Evolutionary conservation across 2,329 filamentous ascomycete species (phyloP).

Genomic region (Colletotrichum truncatum): DNA sequence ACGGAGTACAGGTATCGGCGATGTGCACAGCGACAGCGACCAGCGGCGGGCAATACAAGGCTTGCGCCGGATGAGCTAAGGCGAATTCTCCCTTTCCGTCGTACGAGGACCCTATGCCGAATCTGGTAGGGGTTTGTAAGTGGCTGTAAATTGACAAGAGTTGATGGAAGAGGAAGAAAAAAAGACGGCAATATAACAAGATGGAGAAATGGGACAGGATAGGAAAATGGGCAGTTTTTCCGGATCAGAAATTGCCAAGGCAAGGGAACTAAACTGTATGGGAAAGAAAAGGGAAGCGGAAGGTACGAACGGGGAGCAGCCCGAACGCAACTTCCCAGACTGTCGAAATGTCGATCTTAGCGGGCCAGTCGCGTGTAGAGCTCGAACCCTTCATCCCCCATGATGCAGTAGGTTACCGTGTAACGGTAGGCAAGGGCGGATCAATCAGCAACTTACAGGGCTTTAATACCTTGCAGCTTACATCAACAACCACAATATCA

Average conservation of each 20-base stretch:
- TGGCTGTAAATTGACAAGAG: background rate
- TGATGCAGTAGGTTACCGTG: background rate
- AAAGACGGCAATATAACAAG: background rate
- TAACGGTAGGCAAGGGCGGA: background rate
- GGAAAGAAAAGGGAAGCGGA: background rate
- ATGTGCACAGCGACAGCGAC: background rate
- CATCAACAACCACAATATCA: background rate
- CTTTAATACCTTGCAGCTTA: background rate
- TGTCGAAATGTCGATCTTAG: background rate
- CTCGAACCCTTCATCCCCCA: background rate
- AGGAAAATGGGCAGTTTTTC: conserved; percentile 15
- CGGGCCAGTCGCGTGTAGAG: background rate
- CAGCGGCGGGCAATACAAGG: conserved; percentile 1
- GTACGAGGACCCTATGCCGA: conserved; percentile 9
- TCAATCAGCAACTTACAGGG: background rate
- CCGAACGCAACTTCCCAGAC: conserved; percentile 12
- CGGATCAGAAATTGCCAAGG: conserved; percentile 4
- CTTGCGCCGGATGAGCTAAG: conserved; percentile 11
- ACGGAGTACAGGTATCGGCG: background rate
- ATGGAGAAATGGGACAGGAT: background rate
- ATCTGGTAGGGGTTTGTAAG: conserved; percentile 8
- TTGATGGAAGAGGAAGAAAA: background rate
- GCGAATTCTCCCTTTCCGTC: background rate
- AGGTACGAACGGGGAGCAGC: conserved; percentile 3
- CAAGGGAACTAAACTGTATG: too few species aligned